phyloP scores from a whole-genome alignment of 163 green algal species.

The Chlorella variabilis region DNA sequence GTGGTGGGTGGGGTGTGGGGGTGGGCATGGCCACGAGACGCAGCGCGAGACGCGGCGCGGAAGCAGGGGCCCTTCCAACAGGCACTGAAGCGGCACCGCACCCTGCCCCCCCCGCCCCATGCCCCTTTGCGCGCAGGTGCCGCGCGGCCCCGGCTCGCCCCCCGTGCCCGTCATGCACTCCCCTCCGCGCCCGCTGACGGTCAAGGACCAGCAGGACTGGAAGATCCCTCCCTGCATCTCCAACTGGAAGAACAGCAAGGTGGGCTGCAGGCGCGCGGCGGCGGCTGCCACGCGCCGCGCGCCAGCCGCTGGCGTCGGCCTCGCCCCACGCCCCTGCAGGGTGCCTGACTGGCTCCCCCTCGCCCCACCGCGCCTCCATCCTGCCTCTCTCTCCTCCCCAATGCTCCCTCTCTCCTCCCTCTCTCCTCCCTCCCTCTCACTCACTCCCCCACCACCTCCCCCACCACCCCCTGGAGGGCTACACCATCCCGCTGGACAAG shows the following conservation, averaged over 20 bases:
- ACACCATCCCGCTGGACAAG: slow-evolving; percentile 99
- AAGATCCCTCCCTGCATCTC: slow-evolving; percentile 98
- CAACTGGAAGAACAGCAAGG: slow-evolving; percentile 99
- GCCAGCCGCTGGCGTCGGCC: neutral
- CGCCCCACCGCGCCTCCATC: too few species aligned
- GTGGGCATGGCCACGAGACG: too few species aligned
- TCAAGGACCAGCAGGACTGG: slow-evolving; percentile 95
- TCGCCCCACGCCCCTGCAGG: too few species aligned
- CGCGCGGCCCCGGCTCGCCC: slow-evolving; percentile 82
- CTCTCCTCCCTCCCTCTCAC: neutral
- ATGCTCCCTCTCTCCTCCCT: too few species aligned
- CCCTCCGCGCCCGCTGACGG: slow-evolving; percentile 87
- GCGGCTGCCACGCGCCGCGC: neutral
- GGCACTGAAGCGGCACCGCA: too few species aligned
- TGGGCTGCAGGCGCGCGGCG: too few species aligned
- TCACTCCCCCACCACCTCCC: neutral
- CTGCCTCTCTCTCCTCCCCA: too few species aligned
- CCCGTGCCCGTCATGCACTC: slow-evolving; percentile 98
- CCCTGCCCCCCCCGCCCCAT: too few species aligned
- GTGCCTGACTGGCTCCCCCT: too few species aligned
- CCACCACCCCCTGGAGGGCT: slow-evolving; percentile 72
- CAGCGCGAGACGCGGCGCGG: too few species aligned
- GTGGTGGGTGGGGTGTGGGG: neutral
- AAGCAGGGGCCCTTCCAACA: too few species aligned
- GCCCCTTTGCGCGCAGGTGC: slow-evolving; percentile 68